phyloP scores from a whole-genome alignment of 192 early-diverging fungal species.

The Gigaspora rosea region DNA sequence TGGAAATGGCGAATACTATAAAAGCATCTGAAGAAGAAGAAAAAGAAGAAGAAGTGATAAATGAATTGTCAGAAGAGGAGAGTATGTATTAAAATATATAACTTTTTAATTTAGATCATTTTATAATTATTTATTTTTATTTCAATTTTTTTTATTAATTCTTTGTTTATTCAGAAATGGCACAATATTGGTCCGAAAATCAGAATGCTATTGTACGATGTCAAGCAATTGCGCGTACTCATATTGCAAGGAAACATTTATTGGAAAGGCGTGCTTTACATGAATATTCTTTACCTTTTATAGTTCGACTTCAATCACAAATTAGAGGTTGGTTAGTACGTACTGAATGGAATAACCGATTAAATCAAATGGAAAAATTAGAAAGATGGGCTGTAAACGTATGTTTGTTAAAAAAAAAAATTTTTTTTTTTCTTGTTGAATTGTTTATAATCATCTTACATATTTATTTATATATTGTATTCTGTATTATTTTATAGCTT shows the following conservation, averaged over 20 bases:
- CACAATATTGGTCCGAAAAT: slow-evolving; percentile 41
- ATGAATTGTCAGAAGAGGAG: slow-evolving; percentile 38
- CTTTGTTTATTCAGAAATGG: slow-evolving; percentile 34
- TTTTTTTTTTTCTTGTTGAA: background rate
- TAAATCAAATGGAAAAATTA: slow-evolving; percentile 10
- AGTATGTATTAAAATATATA: background rate
- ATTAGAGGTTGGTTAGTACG: slow-evolving; percentile 24
- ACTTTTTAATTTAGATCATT: background rate
- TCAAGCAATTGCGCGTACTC: slow-evolving; percentile 47
- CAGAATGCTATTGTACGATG: slow-evolving; percentile 50
- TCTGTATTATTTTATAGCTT: slow-evolving; percentile 37
- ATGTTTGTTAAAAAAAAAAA: background rate
- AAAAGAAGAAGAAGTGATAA: slow-evolving; percentile 36
- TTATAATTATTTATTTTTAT: background rate
- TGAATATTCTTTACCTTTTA: slow-evolving; percentile 6
- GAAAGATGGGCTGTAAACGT: slow-evolving; percentile 26
- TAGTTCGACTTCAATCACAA: slow-evolving; percentile 21
- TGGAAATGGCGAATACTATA: slow-evolving; percentile 35
- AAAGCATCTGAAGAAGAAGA: slow-evolving; percentile 33
- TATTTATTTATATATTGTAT: background rate
- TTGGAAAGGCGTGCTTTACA: slow-evolving; percentile 41
- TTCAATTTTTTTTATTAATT: background rate
- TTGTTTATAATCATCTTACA: background rate
- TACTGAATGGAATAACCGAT: slow-evolving; percentile 19
- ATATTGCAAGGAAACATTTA: slow-evolving; percentile 41